Evolutionary conservation across 202 grass and related monocot genomes (phyloP), one percentile per base, ranked within the genome.

Genomic region (Saccharum hybrid): DNA sequence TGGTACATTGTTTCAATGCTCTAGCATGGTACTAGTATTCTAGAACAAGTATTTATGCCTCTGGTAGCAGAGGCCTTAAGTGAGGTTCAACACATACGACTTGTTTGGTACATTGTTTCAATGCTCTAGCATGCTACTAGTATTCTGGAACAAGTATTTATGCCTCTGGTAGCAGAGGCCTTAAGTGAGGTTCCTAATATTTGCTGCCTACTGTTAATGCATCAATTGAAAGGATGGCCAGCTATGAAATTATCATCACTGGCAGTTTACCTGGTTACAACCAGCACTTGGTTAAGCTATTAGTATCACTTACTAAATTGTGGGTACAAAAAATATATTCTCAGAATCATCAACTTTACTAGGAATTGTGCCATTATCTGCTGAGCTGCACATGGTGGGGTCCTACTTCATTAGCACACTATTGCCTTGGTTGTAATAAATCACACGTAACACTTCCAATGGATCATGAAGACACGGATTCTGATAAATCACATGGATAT

Each of bases 101-200:
- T 65, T 81, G 9, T 76, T 46, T 85, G 42, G 54, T 70, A 13
- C 71, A 80, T 54, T 31, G 15, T 54, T 79, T 85, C 37, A 66
- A 26, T 67, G 57, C 31, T 84, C 40, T 70, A 61, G 21, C 30
- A 8, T 76, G 64, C 37, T 40, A 12, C 30, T 85, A 8, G 68
- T 23, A 68, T 81, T 74, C 38, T 74, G 8, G 66, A 77, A 80
- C 45, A 66, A 56, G 1, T 82, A 60, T 85, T 74, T 48, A 26
- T 69, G 78, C 37, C 18, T 69, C 45, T 67, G 31, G 19, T 68
- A 63, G 37, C 62, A 74, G 62, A 46, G 19, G 12, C 6, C 30
- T 22, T 69, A n/a, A 68, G 49, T 75, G 18, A 39, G 51, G 16
- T 76, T 81, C 69, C 10, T 72, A 30, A 2, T 19, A 16, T 78